phyloP scores from a whole-genome alignment of 148 eudicot species.

The Fagopyrum tataricum region DNA sequence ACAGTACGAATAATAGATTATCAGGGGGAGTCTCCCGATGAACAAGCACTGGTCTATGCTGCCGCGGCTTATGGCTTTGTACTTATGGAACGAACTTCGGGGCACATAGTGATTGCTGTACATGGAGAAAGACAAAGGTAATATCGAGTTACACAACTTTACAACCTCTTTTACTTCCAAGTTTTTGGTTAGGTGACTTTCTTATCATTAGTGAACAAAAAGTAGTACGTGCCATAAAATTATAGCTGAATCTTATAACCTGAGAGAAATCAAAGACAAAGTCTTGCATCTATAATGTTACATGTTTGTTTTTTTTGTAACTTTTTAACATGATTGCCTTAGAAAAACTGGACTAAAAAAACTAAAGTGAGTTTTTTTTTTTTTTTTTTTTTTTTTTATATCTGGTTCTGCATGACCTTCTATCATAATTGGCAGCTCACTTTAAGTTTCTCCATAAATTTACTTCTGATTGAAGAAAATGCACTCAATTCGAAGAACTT shows the following conservation, averaged over 20 bases:
- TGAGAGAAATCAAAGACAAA: neutral
- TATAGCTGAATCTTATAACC: neutral
- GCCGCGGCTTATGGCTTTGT: constrained; percentile 94
- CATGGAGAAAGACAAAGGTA: constrained; percentile 88
- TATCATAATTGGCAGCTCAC: neutral
- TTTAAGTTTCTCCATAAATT: neutral
- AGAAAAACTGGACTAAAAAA: neutral
- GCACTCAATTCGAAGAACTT: neutral
- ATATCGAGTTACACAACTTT: neutral
- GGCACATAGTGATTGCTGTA: constrained; percentile 89
- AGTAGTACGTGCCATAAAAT: neutral
- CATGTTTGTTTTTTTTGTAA: neutral
- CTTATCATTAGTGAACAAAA: neutral
- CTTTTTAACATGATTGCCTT: neutral
- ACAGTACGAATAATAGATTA: constrained; percentile 61
- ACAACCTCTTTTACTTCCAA: neutral
- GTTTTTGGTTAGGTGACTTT: neutral
- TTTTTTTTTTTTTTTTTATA: neutral
- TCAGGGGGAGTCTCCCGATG: constrained; percentile 99
- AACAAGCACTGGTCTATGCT: constrained; percentile 97
- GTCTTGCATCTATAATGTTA: neutral
- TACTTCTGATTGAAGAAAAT: neutral
- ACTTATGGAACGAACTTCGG: constrained; percentile 91
- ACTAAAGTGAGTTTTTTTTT: neutral
- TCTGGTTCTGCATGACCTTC: neutral